These are phyloP conservation scores for Lonicera japonica DNA, from an alignment of 129 eudicot species.

Conservation along the genomic window DNA sequence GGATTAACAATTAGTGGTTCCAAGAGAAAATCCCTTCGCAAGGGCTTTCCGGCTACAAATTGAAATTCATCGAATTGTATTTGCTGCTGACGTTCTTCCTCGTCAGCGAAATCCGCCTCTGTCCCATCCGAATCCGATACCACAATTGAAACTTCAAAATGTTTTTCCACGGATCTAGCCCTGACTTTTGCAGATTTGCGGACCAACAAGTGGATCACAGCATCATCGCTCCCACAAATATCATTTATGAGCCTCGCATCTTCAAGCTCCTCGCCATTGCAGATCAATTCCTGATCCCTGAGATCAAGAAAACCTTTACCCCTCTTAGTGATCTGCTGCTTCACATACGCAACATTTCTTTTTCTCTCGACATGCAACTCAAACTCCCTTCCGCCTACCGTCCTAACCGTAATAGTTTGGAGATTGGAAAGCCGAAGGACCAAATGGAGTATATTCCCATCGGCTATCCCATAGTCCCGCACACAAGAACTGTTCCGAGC, in stretches of 20 bases:
- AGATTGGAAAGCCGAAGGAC: constrained; percentile 53
- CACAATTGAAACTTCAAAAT: constrained; percentile 44
- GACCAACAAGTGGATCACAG: constrained; percentile 48
- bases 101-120: constrained; percentile 8
- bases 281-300: constrained; percentile 37
- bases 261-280: constrained; percentile 62
- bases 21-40: constrained; percentile 17
- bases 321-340: constrained; percentile 47
- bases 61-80: constrained; percentile 6
- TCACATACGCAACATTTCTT: constrained; percentile 56
- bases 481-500: constrained; percentile 43
- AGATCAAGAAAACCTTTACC: constrained; percentile 31
- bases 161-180: constrained; percentile 34
- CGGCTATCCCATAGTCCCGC: constrained; percentile 59
- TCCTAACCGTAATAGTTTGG: constrained; percentile 48
- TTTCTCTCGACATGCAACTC: constrained; percentile 51
- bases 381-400: constrained; percentile 57
- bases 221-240: constrained; percentile 36
- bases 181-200: constrained; percentile 51
- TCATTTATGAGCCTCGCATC: constrained; percentile 47
- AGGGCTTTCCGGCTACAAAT: not conserved
- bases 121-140: constrained; percentile 24
- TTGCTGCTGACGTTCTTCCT: not conserved
- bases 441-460: constrained; percentile 62
- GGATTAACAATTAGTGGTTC: constrained; percentile 45